Base-by-base conservation (phyloP, 1,284 basidiomycete genomes). In the Sutorius eximius region DNA sequence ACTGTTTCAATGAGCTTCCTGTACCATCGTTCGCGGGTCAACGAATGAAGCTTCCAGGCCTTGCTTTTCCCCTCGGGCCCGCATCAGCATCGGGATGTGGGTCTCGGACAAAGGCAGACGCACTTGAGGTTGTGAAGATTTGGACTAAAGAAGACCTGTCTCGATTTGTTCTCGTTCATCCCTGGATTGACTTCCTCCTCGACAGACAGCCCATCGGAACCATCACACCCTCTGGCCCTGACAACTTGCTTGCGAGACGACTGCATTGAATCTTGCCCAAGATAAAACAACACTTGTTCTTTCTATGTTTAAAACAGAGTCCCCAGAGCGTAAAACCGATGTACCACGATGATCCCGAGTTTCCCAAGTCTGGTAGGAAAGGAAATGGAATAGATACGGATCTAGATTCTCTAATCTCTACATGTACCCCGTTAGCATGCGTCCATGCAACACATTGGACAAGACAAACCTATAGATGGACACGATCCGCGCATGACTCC, bases 111-210 rank as follows among this genome's bases (percentile, higher is more conserved):
- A n/a, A 29, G 27, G n/a, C 42, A 7, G n/a, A 29, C 10, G 11
- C 5, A 16, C 42, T 44, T 8, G n/a, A 24, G n/a, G 27, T 30
- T 6, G 16, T 44, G 5, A 16, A 44, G 16, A 30, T 44, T 3
- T 6, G 11, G 8, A 36, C 41, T 11, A 43, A 24, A n/a, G 41
- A 56, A 32, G 42, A 57, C 24, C 46, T 51, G 20, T 57, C 42
- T 20, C 46, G 15, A 18, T 41, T 24, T 10, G 33, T 32, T 10
- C 55, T 56, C 2, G 32, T 57, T n/a, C 33, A 34, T 8, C 33
- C 33, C 15, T n/a, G 34, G 34, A 36, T 36, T n/a, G 34, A 34
- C 15, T 34, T 34, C 33, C 34, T 56, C 16, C 54, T 58, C 7
- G 48, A 58, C 32, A 16, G 36, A 45, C 47, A 18, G 1, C 32